Base-by-base conservation (phyloP, 768 basidiomycete genomes). In the Amanita pseudoporphyria region DNA sequence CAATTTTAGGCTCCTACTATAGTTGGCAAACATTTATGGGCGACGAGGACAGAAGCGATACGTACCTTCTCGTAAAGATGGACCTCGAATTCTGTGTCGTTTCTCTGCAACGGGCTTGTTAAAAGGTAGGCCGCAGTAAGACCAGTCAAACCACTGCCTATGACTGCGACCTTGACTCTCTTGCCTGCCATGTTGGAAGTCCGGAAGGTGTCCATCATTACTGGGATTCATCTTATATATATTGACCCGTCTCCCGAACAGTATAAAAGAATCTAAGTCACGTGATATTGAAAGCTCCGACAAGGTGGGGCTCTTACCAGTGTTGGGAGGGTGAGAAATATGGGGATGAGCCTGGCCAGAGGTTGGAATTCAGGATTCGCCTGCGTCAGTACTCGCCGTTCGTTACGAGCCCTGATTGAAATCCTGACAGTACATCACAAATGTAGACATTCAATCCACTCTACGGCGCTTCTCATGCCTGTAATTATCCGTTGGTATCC, bases 21-120 rank as follows among this genome's bases (percentile, higher is more conserved):
- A 21, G 21, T 44, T n/a, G 50, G 51, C 41, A 26, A 9, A 24
- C 22, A 19, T 42, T 42, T 26, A 30, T 26, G 5, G 9, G 14
- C 5, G 13, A 16, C 18, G 13, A 13, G 9, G 9, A 38, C 13
- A 18, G n/a, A 9, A 19, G 18, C 18, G 26, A 28, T 28, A 3
- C 76, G 19, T 54, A 82, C 85, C 71, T 84, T 86, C 61, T 88
- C 86, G 47, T 88, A 81, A 1, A 90, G 50, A 63, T 83, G 83
- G 1, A 87, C 80, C 49, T 87, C 81, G 36, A 81, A 76, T 4
- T 71, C 60, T 14, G 79, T 71, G 41, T 69, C 63, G 6, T 62
- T 58, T 6, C 65, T 62, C 1, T 60, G 51, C 14, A 60, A 45
- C n/a, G 64, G 58, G 6, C 62, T 59, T 10, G 66, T 63, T 9